Evolutionary conservation across 192 early-diverging fungal species (phyloP), one percentile per base, ranked within the genome.

Genomic region (Lunasporangiospora selenospora): DNA sequence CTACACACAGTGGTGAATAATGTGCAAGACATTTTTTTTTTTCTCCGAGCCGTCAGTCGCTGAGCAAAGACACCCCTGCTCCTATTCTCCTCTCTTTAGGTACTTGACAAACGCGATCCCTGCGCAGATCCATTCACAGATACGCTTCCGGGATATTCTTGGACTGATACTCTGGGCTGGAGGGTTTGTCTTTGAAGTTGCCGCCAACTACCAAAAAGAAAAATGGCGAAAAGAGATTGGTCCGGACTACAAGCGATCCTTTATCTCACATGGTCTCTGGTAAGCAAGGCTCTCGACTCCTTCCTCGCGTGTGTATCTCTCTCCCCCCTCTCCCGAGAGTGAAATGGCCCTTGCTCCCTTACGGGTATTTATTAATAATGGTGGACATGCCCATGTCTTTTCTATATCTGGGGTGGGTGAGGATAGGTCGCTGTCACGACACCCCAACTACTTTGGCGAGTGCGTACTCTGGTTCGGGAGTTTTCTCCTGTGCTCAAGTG

Each of bases 381-480:
- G 41, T 58, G 12, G 12, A 21, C 37, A 9, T 3, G 29, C 45
- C 13, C 44, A 6, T 60, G 65, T 2, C 12, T 49, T 15, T 58
- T 42, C 60, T 26, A 27, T 32, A 4, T 41, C 18, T 7, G 29
- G 11, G 23, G 29, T 33, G 32, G 34, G 6, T 33, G 19, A 1
- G 9, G 9, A 2, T 11, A 76, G 73, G 69, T 73, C 69, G 7
- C 19, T 77, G 30, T 75, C 76, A 7, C 23, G 75, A 18, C 75
- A 81, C 39, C 76, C 76, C 24, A 77, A 77, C 13, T 77, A 77
- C 34, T 77, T 77, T 59, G 76, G 76, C 27, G 76, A 77, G 23
- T 69, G 65, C 24, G 23, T 71, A 3, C 36, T 77, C n/a, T 77
- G 76, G 76, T 42, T 53, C 18, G 64, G 59, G 41, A 69, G 71